Conservation (phyloP, 805 yeast species). For the Candida pini region DNA sequence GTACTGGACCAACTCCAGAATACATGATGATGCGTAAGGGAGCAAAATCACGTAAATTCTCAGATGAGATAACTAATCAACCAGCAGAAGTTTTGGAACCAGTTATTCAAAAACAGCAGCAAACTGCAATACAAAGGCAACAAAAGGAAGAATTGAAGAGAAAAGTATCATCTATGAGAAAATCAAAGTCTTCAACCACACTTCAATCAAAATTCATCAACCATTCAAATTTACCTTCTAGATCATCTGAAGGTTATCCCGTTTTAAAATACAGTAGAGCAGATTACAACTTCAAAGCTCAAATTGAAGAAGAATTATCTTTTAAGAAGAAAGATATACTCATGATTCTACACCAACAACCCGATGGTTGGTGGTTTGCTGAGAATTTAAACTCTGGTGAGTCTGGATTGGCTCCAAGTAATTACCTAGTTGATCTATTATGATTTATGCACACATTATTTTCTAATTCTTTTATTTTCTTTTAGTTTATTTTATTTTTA, state of each 20-base stretch:
- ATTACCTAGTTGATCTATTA: conserved; percentile 37
- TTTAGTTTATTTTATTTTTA: not conserved
- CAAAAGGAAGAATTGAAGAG: not conserved
- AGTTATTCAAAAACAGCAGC: too few species aligned
- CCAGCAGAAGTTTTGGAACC: not conserved
- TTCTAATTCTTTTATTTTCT: not conserved
- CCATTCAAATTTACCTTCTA: conserved; percentile 36
- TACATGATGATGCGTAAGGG: not conserved
- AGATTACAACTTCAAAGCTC: conserved; percentile 52
- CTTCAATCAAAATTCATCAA: conserved; percentile 15
- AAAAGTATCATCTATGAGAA: conserved; percentile 13
- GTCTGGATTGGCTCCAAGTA: conserved; percentile 61
- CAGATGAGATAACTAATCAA: not conserved
- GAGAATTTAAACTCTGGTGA: conserved; percentile 43
- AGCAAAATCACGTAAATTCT: conserved; percentile 1
- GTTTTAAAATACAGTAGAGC: conserved; percentile 51
- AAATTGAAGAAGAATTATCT: conserved; percentile 53
- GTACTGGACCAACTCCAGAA: not conserved
- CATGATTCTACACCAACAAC: conserved; percentile 50
- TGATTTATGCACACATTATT: not conserved
- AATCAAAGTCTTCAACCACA: conserved; percentile 27
- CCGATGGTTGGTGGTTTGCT: conserved; percentile 74
- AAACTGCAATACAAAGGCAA: not conserved
- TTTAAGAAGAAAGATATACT: conserved; percentile 55
- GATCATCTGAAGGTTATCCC: conserved; percentile 47